phyloP scores from a whole-genome alignment of 306 rosid genomes.

The Dryas octopetala region DNA sequence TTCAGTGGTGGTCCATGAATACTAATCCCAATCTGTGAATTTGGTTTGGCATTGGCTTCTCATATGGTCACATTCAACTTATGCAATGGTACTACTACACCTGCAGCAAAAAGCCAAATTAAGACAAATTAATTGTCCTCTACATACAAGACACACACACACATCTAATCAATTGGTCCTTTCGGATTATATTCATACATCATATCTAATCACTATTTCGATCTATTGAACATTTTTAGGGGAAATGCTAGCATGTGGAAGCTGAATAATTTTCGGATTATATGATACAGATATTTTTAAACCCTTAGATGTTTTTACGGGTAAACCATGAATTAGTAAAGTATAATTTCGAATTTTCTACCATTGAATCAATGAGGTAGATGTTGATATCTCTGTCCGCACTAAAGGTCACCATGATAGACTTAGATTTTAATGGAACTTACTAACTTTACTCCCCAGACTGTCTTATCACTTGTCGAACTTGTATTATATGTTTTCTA shows the following conservation, averaged over 20 bases:
- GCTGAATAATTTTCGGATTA: too few relatives aligned
- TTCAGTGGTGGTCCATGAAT: slow-evolving; percentile 3
- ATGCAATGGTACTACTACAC: background rate
- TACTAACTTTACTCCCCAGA: background rate
- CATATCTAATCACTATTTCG: slow-evolving; percentile 26
- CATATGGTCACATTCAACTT: background rate
- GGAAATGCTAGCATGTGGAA: too few relatives aligned
- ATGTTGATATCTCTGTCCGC: too few relatives aligned
- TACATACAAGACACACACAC: slow-evolving; percentile 33
- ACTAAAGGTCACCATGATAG: background rate
- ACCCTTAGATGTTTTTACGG: too few relatives aligned
- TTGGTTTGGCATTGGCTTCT: background rate
- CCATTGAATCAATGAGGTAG: too few relatives aligned
- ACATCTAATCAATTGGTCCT: slow-evolving; percentile 11
- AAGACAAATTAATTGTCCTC: slow-evolving; percentile 16
- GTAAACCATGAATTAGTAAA: too few relatives aligned
- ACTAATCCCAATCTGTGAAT: background rate
- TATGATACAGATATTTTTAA: too few relatives aligned
- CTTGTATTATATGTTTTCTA: background rate
- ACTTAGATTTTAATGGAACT: background rate
- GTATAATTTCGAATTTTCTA: too few relatives aligned
- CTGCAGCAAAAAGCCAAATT: background rate
- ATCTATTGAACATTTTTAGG: background rate
- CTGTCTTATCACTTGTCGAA: background rate
- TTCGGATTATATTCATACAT: slow-evolving; percentile 7